Conservation (phyloP, 805 yeast species). For the Maudiozyma serrabonitensis region DNA sequence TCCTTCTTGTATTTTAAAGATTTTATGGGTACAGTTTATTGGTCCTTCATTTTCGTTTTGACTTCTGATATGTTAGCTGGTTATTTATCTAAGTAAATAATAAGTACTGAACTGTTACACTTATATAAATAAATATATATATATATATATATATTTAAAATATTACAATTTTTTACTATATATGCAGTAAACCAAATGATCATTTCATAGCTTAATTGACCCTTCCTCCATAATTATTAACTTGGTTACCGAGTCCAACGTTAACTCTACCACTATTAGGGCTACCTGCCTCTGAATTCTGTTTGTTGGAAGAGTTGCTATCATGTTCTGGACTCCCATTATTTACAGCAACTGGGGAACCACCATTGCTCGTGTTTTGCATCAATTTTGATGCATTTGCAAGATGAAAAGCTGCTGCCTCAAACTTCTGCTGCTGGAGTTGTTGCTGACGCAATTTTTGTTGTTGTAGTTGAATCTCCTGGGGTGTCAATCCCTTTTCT, state of each 20-base stretch:
- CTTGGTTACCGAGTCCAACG: constrained; percentile 16
- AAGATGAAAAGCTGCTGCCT: constrained; percentile 26
- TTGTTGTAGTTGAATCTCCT: constrained; percentile 28
- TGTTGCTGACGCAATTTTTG: constrained; percentile 29
- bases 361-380: constrained; percentile 13
- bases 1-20: constrained; percentile 5
- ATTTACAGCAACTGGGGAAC: background rate
- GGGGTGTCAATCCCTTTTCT: constrained; percentile 25
- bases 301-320: background rate
- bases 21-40: constrained; percentile 10
- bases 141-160: background rate
- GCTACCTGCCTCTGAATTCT: constrained; percentile 4
- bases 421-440: constrained; percentile 27
- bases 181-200: no score
- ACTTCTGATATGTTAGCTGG: background rate
- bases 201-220: constrained; percentile 6
- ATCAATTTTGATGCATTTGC: constrained; percentile 26
- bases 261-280: constrained; percentile 18
- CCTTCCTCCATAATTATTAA: constrained; percentile 15
- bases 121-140: background rate
- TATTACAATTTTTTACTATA: background rate
- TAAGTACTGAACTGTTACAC: background rate
- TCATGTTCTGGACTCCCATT: constrained; percentile 1
- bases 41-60: constrained; percentile 7
- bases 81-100: background rate